Base-by-base conservation (phyloP, 202 grass and related monocot genomes). In the Musa balbisiana region DNA sequence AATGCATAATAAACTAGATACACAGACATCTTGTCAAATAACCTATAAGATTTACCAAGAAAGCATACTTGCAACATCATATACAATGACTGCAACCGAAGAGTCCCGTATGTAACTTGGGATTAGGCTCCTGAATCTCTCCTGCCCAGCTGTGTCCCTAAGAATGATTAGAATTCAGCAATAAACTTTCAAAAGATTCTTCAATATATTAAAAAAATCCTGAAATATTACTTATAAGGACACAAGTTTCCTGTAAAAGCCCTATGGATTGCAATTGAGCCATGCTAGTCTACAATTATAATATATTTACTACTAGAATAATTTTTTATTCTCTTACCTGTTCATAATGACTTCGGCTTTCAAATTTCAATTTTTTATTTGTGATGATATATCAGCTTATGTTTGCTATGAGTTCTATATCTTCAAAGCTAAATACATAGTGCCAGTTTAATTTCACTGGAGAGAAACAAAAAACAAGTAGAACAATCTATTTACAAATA, bases 101-200 rank as follows among this genome's bases (percentile, higher is more conserved):
- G 73, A 75, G 25, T 75, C 73, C 12, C 73, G 26, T 49, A 75
- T 75, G 29, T 75, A 75, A 55, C 73, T 75, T 14, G 73, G 73
- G 10, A 75, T 75, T 8, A 75, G 54, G 33, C 73, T 75, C 29
- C 73, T 63, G 49, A 75, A 75, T 75, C 73, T 50, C 54, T 75
- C 73, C 33, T 75, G 73, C n/a, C 73, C 73, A 75, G 73, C 73
- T 20, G 73, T 75, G 56, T 75, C 73, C 73, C 73, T 75, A 62
- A 5, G 9, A 29, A 62, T 51, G 27, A 25, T 21, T 21, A 20
- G 10, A 62, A 75, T 14, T 62, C 54, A 60, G 27, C 49, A 55
- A 73, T 21, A 6, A 68, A 29, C 14, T 14, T 15, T 22, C n/a
- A 64, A 64, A 64, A 11, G 20, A 23, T 11, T 22, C 10, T 33